Evolutionary conservation across 306 rosid genomes (phyloP).

Genomic region (Fagus crenata): DNA sequence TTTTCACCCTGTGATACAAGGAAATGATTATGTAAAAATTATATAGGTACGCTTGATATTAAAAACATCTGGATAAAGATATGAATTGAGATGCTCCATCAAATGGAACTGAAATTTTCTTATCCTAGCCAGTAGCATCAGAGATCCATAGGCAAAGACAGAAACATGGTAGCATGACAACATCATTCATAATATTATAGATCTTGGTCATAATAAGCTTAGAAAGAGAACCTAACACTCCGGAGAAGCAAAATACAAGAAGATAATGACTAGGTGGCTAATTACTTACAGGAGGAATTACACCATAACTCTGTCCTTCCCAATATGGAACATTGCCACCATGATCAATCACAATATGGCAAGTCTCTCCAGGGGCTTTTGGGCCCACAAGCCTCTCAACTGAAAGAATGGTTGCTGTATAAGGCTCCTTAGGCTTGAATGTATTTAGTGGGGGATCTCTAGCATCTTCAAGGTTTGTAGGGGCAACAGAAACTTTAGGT

Average conservation of each 20-base stretch:
- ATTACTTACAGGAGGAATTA: constrained; percentile 86
- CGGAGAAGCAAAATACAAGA: background rate
- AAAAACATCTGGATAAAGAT: background rate
- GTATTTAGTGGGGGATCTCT: constrained; percentile 74
- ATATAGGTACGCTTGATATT: background rate
- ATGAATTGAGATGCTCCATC: background rate
- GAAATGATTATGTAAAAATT: constrained; percentile 18
- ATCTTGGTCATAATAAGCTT: constrained; percentile 9
- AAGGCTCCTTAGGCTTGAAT: constrained; percentile 84
- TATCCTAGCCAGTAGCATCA: constrained; percentile 4
- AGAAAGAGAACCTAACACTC: constrained; percentile 7
- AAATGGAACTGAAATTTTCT: background rate
- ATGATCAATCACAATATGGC: constrained; percentile 94
- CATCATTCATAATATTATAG: background rate
- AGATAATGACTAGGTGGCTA: background rate
- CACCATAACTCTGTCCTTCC: constrained; percentile 99
- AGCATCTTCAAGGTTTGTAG: constrained; percentile 70
- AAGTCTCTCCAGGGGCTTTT: constrained; percentile 96
- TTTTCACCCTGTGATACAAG: constrained; percentile 76
- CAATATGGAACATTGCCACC: constrained; percentile 95
- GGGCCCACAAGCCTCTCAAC: constrained; percentile 94
- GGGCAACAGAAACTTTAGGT: constrained; percentile 71
- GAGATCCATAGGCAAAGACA: constrained; percentile 7
- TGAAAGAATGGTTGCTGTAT: constrained; percentile 87
- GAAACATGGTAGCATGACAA: background rate